Base-by-base conservation (phyloP, 1,139 yeast genomes). In the Lodderomyces metapsilosis region DNA sequence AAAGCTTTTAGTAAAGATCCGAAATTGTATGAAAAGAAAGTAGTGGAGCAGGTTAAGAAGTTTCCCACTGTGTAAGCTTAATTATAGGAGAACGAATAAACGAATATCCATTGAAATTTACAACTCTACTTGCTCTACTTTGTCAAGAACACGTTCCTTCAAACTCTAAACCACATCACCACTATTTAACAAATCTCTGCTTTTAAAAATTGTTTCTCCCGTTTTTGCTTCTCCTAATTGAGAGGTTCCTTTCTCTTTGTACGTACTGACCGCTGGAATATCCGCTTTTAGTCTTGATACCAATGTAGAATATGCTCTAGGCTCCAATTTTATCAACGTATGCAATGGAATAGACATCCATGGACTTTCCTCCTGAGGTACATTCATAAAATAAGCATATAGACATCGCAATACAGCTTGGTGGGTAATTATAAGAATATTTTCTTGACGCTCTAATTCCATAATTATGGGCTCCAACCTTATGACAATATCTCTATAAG, bases 341-440 rank as follows among this genome's bases (percentile, higher is more conserved):
- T 92, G 99, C 56, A 92, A 71, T 7, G 99, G 99, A 43, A 92
- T 95, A 38, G 95, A 88, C 96, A 92, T 91, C 98, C 98, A 92
- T 4, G 99, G 99, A 46, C 91, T 80, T 59, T 89, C 94, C 56
- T 92, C 97, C 62, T 91, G 98, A 4, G 97, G 96, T 15, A 92
- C 96, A 60, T 92, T 92, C 98, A 92, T 94, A 60, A 91, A 92
- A 62, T 94, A 92, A 4, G 98, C 98, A 63, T 92, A 92, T 43
- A 92, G 84, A 61, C 99, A 92, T 56, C 99, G 79, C 53, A 92
- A 73, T 17, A 92, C 98, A 0, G 98, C 98, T 66, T 92, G 99
- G 61, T 92, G 99, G 12, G 98, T 94, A 35, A 94, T 94, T 49
- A 92, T 92, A 60, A 94, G 73, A 43, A 92, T 89, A 60, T 92